Conservation (phyloP, 2,329 filamentous ascomycete genomes). For the Phyllosticta ampelicida region DNA sequence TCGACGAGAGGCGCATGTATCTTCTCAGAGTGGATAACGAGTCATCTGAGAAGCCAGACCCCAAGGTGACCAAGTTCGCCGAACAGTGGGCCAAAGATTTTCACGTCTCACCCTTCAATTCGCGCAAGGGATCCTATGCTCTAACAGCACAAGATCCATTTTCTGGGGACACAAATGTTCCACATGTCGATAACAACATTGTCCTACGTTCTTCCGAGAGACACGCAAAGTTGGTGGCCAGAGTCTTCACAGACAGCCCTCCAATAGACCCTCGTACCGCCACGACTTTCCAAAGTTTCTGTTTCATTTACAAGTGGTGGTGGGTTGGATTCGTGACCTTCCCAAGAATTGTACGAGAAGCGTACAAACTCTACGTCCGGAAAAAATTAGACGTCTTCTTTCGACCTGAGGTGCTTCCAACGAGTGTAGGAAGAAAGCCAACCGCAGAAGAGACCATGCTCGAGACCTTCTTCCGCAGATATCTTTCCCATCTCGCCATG, state of each 20-base stretch:
- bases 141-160: conserved; percentile 38
- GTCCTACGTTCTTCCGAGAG: conserved; percentile 50
- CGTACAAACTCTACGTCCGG: conserved; percentile 45
- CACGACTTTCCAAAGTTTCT: conserved; percentile 30
- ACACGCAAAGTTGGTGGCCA: conserved; percentile 50
- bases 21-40: conserved; percentile 35
- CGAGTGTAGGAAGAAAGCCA: conserved; percentile 45
- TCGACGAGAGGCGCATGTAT: conserved; percentile 60
- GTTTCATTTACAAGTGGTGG: conserved; percentile 49
- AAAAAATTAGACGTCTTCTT: conserved; percentile 53
- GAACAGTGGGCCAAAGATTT: conserved; percentile 59
- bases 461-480: conserved; percentile 29
- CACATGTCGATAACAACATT: conserved; percentile 49
- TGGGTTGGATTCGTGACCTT: conserved; percentile 58
- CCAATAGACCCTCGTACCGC: conserved; percentile 42
- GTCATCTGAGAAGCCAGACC: neutral
- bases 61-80: conserved; percentile 27
- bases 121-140: conserved; percentile 38
- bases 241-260: conserved; percentile 43
- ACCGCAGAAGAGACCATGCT: conserved; percentile 39
- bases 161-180: neutral
- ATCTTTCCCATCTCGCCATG: conserved; percentile 38
- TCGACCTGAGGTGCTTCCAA: conserved; percentile 49
- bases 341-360: conserved; percentile 54
- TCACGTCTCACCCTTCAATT: conserved; percentile 66